Evolutionary conservation across 2,329 filamentous ascomycete genomes (phyloP).

Genomic region (Lomentospora prolificans): DNA sequence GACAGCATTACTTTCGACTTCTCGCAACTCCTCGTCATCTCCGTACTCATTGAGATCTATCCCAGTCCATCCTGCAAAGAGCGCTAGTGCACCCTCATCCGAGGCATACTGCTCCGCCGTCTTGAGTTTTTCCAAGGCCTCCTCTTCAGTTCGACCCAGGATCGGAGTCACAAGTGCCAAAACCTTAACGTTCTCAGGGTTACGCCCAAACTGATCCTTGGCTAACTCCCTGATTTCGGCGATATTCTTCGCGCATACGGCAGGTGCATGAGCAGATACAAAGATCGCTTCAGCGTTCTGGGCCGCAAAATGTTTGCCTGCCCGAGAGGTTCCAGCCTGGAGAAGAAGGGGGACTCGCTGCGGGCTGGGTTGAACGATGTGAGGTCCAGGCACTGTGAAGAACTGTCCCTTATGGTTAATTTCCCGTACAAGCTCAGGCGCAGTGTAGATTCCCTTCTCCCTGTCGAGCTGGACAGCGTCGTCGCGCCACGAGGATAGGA

Average conservation of each 20-base stretch:
- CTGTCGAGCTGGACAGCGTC: slow-evolving; percentile 55
- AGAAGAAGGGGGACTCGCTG: slow-evolving; percentile 61
- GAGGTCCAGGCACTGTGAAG: slow-evolving; percentile 54
- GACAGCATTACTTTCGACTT: slow-evolving; percentile 54
- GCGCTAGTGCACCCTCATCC: slow-evolving; percentile 52
- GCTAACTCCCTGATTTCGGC: slow-evolving; percentile 52
- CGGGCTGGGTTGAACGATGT: slow-evolving; percentile 55
- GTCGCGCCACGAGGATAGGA: slow-evolving; percentile 57
- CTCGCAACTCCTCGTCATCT: slow-evolving; percentile 54
- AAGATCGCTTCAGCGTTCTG: slow-evolving; percentile 65
- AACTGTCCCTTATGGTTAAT: slow-evolving; percentile 59
- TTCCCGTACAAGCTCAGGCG: slow-evolving; percentile 42
- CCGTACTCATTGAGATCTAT: slow-evolving; percentile 45
- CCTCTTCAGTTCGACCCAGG: slow-evolving; percentile 54
- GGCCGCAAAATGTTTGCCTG: slow-evolving; percentile 57
- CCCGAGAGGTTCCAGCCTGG: slow-evolving; percentile 58
- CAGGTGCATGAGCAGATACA: slow-evolving; percentile 54
- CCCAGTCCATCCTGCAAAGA: slow-evolving; percentile 68
- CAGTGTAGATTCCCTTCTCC: slow-evolving; percentile 46
- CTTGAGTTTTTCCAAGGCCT: slow-evolving; percentile 53
- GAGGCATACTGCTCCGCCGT: slow-evolving; percentile 53
- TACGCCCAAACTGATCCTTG: slow-evolving; percentile 39
- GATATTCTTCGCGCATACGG: slow-evolving; percentile 50
- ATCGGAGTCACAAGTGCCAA: slow-evolving; percentile 57
- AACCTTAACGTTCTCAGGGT: slow-evolving; percentile 55